Evolutionary conservation across 306 rosid genomes (phyloP).

Genomic region (Prunus mume): DNA sequence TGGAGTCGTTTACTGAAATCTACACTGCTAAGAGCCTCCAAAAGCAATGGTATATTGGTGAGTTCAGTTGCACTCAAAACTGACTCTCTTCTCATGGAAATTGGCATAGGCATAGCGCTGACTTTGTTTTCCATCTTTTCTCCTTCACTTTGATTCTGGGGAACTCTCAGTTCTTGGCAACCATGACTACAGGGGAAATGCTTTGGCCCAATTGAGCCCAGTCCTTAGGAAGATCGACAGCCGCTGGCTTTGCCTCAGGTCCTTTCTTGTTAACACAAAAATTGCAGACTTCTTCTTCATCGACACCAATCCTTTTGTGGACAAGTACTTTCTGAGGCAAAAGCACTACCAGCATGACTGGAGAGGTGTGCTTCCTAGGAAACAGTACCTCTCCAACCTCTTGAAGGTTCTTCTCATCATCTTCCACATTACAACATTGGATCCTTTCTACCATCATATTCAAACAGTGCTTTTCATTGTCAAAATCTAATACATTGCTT

Average conservation of each 20-base stretch:
- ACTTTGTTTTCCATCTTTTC: not conserved
- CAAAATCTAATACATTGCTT: not conserved
- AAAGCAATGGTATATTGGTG: conserved; percentile 61
- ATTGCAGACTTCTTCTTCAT: conserved; percentile 67
- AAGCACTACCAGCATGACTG: conserved; percentile 51
- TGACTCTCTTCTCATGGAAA: not conserved
- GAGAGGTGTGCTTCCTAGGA: conserved; percentile 55
- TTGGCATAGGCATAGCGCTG: not conserved
- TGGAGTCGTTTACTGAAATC: conserved; percentile 46
- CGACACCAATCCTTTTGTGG: conserved; percentile 71
- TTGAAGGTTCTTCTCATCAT: conserved; percentile 40
- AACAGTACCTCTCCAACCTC: conserved; percentile 52
- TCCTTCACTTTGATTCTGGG: not conserved
- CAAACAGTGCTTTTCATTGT: not conserved
- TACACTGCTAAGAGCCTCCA: conserved; percentile 64
- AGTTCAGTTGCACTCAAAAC: not conserved
- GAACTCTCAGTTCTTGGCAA: conserved; percentile 62
- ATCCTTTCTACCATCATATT: not conserved
- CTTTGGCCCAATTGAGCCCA: conserved; percentile 68
- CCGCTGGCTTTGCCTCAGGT: conserved; percentile 73
- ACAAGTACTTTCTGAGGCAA: conserved; percentile 49
- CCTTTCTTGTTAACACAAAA: conserved; percentile 56
- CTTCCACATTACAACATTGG: not conserved
- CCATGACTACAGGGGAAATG: conserved; percentile 87
- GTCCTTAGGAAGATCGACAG: conserved; percentile 35